phyloP scores from a whole-genome alignment of 1,139 yeast species.

The Diutina catenulata region DNA sequence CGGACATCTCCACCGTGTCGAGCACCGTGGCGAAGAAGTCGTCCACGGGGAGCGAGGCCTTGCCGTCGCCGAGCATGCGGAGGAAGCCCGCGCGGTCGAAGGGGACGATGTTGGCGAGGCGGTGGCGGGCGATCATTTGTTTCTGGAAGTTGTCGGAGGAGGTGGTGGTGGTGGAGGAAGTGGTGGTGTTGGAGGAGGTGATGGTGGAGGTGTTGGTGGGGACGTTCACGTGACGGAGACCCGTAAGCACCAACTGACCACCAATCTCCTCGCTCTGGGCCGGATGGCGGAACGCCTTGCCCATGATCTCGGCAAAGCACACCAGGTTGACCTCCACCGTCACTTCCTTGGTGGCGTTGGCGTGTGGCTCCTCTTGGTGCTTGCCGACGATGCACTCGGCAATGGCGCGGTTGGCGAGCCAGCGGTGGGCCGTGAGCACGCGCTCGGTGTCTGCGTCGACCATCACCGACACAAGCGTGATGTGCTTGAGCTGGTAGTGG shows the following conservation, averaged over 20 bases:
- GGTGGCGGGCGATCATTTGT: neutral
- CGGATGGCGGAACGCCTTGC: neutral
- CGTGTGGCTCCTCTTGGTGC: neutral
- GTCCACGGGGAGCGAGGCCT: no score
- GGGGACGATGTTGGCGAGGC: neutral
- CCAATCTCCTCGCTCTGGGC: neutral
- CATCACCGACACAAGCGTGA: neutral
- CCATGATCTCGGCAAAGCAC: neutral
- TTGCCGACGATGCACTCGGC: neutral
- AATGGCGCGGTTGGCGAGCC: slow-evolving; percentile 1
- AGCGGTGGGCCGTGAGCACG: neutral
- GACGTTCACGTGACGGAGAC: no score
- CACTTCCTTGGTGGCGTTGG: neutral
- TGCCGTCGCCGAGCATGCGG: neutral
- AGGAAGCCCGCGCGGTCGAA: neutral
- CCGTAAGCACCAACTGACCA: neutral
- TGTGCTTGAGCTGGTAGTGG: neutral
- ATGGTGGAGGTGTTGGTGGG: neutral
- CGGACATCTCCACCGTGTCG: neutral
- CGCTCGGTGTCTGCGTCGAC: neutral
- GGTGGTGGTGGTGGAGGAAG: neutral
- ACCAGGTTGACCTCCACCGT: neutral
- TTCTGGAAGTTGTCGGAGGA: neutral
- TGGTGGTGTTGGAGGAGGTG: neutral
- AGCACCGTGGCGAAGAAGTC: neutral